Evolutionary conservation across 192 early-diverging fungal genomes (phyloP), one percentile per base, ranked within the genome.

Genomic region (Coemansia sp.): DNA sequence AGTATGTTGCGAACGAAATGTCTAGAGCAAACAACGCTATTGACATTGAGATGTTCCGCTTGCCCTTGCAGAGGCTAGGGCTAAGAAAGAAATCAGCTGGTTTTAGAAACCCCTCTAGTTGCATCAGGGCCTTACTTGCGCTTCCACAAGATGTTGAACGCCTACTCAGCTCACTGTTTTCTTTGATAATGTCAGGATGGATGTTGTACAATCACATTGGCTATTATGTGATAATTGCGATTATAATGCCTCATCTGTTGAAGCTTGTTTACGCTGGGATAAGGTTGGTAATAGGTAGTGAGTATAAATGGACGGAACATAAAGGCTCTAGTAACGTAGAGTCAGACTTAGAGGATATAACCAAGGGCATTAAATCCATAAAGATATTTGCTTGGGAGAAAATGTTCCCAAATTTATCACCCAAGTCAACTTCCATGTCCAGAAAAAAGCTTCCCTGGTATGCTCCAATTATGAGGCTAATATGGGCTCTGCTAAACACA

Each of bases 381-480:
- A 81, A 77, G 65, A 27, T 81, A 16, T 76, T 73, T 66, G 72
- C 74, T 12, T 81, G 80, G 74, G 80, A 81, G 46, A 60, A 29
- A 39, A 69, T 71, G 53, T 81, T 64, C 29, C 29, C 68, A 24
- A 18, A 20, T 24, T 20, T 52, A 1, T 2, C 50, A 52, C 20
- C 5, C 50, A 43, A 15, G 41, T 9, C 41, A 43, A 10, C 41
- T 3, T 15, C 1, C 3, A 9, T 9, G 12, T 43, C 41, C 12
- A 43, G 41, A 3, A 43, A 43, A 43, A 43, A 43, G 41, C 41
- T 43, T 15, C 41, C 41, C 24, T 81, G 79, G 79, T 81, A 76
- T 29, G 70, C 74, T 7, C 71, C 71, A 3, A 20, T 38, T 15
- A 43, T 43, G 0, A 0, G 12, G 0, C 41, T 43, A 11, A 15